phyloP scores from a whole-genome alignment of 2,329 filamentous ascomycete genomes.

The Aschersonia sp. region DNA sequence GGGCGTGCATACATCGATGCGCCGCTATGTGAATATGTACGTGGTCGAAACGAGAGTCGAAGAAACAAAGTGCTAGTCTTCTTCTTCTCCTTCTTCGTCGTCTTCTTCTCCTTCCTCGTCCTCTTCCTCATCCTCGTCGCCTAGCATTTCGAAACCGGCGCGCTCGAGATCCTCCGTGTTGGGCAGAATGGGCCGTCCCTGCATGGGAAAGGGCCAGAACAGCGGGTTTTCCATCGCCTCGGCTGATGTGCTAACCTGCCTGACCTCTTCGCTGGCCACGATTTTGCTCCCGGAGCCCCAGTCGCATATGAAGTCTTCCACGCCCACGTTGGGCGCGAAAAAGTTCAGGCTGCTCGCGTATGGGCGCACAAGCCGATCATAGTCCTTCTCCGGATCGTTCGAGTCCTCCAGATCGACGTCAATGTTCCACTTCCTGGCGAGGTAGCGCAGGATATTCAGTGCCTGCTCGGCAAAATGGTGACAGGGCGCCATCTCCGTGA shows the following conservation, averaged over 20 bases:
- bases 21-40: too few species aligned
- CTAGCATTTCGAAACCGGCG: conserved; percentile 33
- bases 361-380: conserved; percentile 28
- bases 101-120: too few species aligned
- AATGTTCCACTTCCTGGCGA: conserved; percentile 45
- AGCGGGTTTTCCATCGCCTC: conserved; percentile 35
- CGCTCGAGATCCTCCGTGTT: conserved; percentile 30
- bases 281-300: conserved; percentile 21
- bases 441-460: conserved; percentile 41
- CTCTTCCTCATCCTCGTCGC: too few species aligned
- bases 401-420: conserved; percentile 27
- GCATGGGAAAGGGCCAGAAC: conserved; percentile 48
- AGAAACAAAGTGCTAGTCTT: too few species aligned
- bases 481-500: conserved; percentile 46
- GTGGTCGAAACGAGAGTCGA: too few species aligned
- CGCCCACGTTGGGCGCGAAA: conserved; percentile 34
- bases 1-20: too few species aligned
- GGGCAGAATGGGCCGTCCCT: conserved; percentile 39
- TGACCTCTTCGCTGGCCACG: conserved; percentile 4
- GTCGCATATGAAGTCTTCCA: conserved; percentile 31
- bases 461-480: conserved; percentile 47
- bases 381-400: conserved; percentile 18
- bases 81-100: too few species aligned
- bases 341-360: conserved; percentile 40
- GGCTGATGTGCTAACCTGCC: conserved; percentile 12